Percentiles rank a stretch among this genome's conserved stretches.
phyloP scores from a whole-genome alignment of 1,139 yeast species.

The Suhomyces yuchorum region DNA sequence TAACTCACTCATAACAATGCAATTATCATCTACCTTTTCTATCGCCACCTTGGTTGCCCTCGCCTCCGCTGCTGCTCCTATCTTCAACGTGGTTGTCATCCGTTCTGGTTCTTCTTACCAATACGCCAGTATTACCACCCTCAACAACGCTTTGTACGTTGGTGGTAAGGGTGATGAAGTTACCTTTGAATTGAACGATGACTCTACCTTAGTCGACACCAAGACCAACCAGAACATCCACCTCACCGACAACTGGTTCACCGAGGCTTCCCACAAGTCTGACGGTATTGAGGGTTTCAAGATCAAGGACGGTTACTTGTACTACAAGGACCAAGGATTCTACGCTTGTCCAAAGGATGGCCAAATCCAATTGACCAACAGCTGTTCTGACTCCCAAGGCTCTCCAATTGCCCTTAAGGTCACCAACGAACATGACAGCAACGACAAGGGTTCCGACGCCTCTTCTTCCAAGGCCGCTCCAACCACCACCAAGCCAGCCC shows the following conservation, averaged over 20 bases:
- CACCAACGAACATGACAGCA: slow-evolving; percentile 5
- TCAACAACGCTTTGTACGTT: slow-evolving; percentile 19
- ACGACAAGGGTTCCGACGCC: not conserved
- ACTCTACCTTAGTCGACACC: slow-evolving; percentile 25
- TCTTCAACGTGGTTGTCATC: slow-evolving; percentile 24
- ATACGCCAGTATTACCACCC: slow-evolving; percentile 14
- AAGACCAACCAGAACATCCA: slow-evolving; percentile 20
- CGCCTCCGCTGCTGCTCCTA: slow-evolving; percentile 29
- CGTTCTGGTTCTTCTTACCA: slow-evolving; percentile 31
- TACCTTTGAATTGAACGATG: slow-evolving; percentile 21
- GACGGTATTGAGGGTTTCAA: slow-evolving; percentile 23
- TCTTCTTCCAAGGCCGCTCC: not conserved
- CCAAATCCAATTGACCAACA: slow-evolving; percentile 14
- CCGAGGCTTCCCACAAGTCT: slow-evolving; percentile 19
- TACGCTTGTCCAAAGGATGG: slow-evolving; percentile 24
- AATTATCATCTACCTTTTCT: slow-evolving; percentile 20
- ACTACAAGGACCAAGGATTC: slow-evolving; percentile 19
- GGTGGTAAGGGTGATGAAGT: slow-evolving; percentile 21
- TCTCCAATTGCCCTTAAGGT: slow-evolving; percentile 17
- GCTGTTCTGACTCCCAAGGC: slow-evolving; percentile 14
- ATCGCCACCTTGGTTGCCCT: slow-evolving; percentile 24
- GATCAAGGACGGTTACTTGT: slow-evolving; percentile 19
- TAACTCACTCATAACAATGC: slow-evolving; percentile 13
- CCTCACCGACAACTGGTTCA: slow-evolving; percentile 19
- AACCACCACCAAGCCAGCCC: slow-evolving; percentile 6